Evolutionary conservation across 164 flowering plant genomes (phyloP), one percentile per base, ranked within the genome.

Genomic region (Chimonanthus praecox): DNA sequence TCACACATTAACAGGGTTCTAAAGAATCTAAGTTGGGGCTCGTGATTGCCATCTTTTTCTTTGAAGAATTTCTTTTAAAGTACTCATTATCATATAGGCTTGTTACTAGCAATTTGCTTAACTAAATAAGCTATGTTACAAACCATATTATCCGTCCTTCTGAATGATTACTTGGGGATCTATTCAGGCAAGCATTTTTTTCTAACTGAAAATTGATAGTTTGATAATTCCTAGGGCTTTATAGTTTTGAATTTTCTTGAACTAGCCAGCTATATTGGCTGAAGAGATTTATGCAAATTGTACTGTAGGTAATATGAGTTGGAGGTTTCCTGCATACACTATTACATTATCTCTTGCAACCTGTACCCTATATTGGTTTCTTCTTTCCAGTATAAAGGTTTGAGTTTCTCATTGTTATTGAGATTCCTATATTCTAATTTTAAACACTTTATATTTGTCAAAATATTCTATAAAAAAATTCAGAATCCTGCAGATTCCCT

Each of bases 401-500:
- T 65, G 15, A 16, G 63, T 68, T 68, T 68, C 47, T 77, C 43
- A 51, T 13, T 58, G 50, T 69, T 64, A 44, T 11, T n/a, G 43
- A 51, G 48, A 58, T 54, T 72, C 69, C 73, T 64, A 33, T 47
- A 49, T 58, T 70, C 81, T 79, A 72, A 79, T 79, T 75, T 16
- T 73, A 66, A 68, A 63, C 63, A 69, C 58, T 75, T 69, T 58
- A 75, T 79, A 46, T 67, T 70, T 79, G 78, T 79, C 74, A 79
- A 76, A 79, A 73, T 62, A 71, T 67, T 79, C 74, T 64, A 70
- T 67, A 66, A 75, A 76, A 71, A 72, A 79, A 76, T 76, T 76
- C 81, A 70, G 76, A 77, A 76, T 69, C 73, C 69, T 76, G 74
- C 77, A 77, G 76, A 70, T 74, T 82, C 69, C 73, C 49, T 66